Evolutionary conservation across 768 basidiomycete species (phyloP).

Genomic region (Gloeostereum incarnatum): DNA sequence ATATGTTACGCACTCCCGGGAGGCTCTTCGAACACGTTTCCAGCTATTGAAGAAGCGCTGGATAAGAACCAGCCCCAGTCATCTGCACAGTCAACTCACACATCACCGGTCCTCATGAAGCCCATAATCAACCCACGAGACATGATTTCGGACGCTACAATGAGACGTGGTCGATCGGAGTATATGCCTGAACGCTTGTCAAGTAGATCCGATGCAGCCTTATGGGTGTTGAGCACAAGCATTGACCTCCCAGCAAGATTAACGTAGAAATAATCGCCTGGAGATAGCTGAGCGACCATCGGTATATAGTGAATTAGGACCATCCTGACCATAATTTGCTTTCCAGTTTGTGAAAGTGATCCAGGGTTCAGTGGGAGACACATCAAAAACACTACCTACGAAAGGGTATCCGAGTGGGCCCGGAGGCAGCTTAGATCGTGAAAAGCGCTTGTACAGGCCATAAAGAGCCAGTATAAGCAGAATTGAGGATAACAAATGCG

Average conservation of each 20-base stretch:
- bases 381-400: conserved; percentile 16
- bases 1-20: not conserved
- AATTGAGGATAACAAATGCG: too few relatives aligned
- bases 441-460: too few relatives aligned
- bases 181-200: conserved; percentile 19
- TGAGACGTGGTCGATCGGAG: conserved; percentile 15
- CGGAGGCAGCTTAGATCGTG: too few relatives aligned
- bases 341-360: conserved; percentile 14
- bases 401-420: conserved; percentile 18
- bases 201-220: conserved; percentile 21
- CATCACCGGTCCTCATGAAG: conserved; percentile 14
- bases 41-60: not conserved
- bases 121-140: conserved; percentile 17
- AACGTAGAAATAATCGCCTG: conserved; percentile 11
- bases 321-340: conserved; percentile 11
- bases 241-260: conserved; percentile 11
- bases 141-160: conserved; percentile 20
- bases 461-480: too few relatives aligned
- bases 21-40: not conserved
- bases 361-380: conserved; percentile 11
- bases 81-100: conserved; percentile 9
- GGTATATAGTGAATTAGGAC: conserved; percentile 3
- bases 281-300: not conserved
- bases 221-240: conserved; percentile 20
- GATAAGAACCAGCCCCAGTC: not conserved